phyloP scores from a whole-genome alignment of 352 stramenopile genomes.

The Phytopythium boreale region DNA sequence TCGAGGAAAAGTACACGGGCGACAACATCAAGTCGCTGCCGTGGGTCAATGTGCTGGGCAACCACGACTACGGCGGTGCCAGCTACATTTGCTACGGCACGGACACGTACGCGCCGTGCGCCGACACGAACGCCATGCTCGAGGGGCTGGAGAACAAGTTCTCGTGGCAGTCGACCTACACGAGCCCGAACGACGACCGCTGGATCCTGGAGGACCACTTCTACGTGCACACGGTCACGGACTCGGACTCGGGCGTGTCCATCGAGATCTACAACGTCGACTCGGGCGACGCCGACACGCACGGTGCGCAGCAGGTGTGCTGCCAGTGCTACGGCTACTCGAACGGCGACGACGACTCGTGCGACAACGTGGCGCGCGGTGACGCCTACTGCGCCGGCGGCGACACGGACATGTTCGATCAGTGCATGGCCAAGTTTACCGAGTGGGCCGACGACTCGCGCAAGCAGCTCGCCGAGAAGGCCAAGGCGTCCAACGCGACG shows the following conservation, averaged over 20 bases:
- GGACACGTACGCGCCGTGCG: conserved; percentile 37
- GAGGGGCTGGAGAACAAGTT: conserved; percentile 55
- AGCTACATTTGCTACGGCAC: conserved; percentile 61
- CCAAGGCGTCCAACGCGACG: conserved; percentile 57
- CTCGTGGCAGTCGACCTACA: conserved; percentile 57
- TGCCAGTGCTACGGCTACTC: conserved; percentile 84
- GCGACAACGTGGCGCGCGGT: conserved; percentile 46
- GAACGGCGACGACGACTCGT: conserved; percentile 41
- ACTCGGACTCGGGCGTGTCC: conserved; percentile 33
- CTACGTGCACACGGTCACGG: conserved; percentile 55
- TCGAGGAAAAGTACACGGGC: conserved; percentile 63
- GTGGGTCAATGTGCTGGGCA: conserved; percentile 76
- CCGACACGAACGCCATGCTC: conserved; percentile 40
- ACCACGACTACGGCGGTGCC: conserved; percentile 81
- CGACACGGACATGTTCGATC: conserved; percentile 48
- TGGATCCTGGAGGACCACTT: conserved; percentile 73
- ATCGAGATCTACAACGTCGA: conserved; percentile 81
- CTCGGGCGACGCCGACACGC: conserved; percentile 57
- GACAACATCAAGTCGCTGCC: conserved; percentile 48
- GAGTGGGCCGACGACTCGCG: conserved; percentile 72
- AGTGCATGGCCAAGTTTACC: conserved; percentile 62
- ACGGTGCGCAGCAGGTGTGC: conserved; percentile 69
- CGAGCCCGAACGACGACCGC: conserved; percentile 65
- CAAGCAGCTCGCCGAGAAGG: conserved; percentile 43
- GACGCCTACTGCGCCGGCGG: conserved; percentile 54